Base-by-base conservation (phyloP, 2,329 filamentous ascomycete genomes). In the Amesomyces nigricolor region DNA sequence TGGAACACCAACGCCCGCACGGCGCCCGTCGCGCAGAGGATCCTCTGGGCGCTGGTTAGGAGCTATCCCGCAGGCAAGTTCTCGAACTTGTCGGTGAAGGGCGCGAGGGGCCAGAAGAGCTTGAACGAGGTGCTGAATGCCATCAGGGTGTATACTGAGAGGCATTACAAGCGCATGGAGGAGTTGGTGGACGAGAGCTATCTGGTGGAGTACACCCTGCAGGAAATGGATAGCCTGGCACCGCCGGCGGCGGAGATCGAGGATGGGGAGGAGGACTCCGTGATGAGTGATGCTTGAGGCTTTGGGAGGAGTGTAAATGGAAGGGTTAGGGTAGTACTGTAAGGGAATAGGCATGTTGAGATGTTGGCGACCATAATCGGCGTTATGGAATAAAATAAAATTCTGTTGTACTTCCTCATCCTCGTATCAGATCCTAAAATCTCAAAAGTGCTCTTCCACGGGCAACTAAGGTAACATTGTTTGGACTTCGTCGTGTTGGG, bases 1-100 rank as follows among this genome's bases (percentile, higher is more conserved):
- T 99, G 94, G 94, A 99, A 99, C 69, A 95, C 94, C 4, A 97
- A 97, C 64, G 91, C 90, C 0, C 81, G 89, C 58, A 95, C 90
- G 3, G 86, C 91, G 0, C 81, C 85, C 5, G 84, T 97, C 1
- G 88, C 94, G 1, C 94, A 99, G 72, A 83, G 86, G 35, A 86
- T 99, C 13, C 74, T 99, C 7, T 87, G 85, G 75, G 83, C 88
- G 1, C 68, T 99, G 7, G 83, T 96, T 50, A 83, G 84, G 61
- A 88, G 85, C 57, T 95, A 96, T 66, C 88, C 91, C 1, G 88
- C 89, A 2, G 82, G 83, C 47, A 83, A 86, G 55, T 82, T 97
- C 55, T 86, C 90, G 1, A 83, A 80, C 58, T 71, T 95, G 54
- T 86, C 83, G 3, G 77, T 82, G 17, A 78, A 77, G 65, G 79